Conservation (phyloP, 768 basidiomycete genomes). For the Kondoa subrosea region DNA sequence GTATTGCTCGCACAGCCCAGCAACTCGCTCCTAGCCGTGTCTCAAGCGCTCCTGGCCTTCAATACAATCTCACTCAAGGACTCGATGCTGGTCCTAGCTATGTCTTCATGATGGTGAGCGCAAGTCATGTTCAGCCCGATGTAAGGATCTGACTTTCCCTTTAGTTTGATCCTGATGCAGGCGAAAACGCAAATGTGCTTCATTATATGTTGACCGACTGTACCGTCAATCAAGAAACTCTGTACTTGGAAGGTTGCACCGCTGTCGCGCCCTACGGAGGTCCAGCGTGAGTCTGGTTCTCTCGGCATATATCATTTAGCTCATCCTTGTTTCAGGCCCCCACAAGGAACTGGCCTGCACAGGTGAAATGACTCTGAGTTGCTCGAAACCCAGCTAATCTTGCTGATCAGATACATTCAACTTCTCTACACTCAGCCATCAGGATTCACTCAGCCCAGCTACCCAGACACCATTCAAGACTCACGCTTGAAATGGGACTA, state of each 20-base stretch:
- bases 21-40: neutral
- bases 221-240: neutral
- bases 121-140: no score
- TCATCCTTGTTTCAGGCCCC: no score
- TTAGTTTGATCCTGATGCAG: conserved; percentile 2
- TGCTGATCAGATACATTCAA: neutral
- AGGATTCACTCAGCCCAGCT: neutral
- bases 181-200: neutral
- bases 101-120: neutral
- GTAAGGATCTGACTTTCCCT: no score
- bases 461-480: neutral
- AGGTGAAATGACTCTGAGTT: no score
- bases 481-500: neutral
- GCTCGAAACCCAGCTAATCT: no score
- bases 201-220: neutral
- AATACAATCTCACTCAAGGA: neutral
- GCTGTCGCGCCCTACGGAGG: neutral
- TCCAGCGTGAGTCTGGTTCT: no score
- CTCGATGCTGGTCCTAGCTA: neutral
- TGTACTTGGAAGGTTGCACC: neutral
- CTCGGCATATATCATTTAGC: no score
- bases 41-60: neutral
- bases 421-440: conserved; percentile 1
- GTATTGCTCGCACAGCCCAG: no score
- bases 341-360: neutral